Conservation (phyloP, 2,329 filamentous ascomycete species). For the Hirsutella rhossiliensis region DNA sequence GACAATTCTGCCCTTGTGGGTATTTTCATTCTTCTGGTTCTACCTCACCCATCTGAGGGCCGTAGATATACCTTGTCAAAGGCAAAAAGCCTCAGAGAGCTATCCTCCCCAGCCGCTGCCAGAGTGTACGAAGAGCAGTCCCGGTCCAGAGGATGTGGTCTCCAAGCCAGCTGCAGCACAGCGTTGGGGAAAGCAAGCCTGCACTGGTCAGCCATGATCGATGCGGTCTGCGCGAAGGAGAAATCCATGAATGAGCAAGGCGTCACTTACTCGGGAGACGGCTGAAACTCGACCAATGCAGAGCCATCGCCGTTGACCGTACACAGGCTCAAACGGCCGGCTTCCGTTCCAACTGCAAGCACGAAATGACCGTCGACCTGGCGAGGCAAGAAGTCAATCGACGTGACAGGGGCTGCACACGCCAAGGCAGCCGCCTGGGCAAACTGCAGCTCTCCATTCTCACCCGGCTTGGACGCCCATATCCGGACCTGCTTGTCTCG, state of each 20-base stretch:
- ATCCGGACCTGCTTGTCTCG: conserved; percentile 76
- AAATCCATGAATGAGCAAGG: background rate
- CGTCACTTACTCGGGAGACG: conserved; percentile 27
- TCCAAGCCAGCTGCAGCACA: conserved; percentile 59
- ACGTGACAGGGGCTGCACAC: conserved; percentile 52
- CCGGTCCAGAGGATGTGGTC: conserved; percentile 29
- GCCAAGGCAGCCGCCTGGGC: conserved; percentile 39
- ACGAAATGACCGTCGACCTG: conserved; percentile 19
- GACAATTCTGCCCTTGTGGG: background rate
- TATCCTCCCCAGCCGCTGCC: conserved; percentile 48
- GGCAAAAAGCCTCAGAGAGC: conserved; percentile 45
- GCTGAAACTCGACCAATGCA: conserved; percentile 20
- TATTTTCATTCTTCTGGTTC: conserved; percentile 5
- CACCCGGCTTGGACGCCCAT: conserved; percentile 36
- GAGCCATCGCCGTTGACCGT: conserved; percentile 26
- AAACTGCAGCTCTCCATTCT: conserved; percentile 27
- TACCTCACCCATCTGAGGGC: background rate
- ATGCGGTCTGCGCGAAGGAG: background rate
- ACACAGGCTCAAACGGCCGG: conserved; percentile 33
- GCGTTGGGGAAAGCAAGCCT: conserved; percentile 43
- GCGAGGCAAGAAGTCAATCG: conserved; percentile 50
- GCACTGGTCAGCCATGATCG: conserved; percentile 5
- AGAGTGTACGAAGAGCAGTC: conserved; percentile 23
- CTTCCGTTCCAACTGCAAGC: conserved; percentile 47
- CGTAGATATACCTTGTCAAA: conserved; percentile 18